These are phyloP conservation scores for Prunus mume DNA, from an alignment of 306 rosid species.

Conservation along the genomic window DNA sequence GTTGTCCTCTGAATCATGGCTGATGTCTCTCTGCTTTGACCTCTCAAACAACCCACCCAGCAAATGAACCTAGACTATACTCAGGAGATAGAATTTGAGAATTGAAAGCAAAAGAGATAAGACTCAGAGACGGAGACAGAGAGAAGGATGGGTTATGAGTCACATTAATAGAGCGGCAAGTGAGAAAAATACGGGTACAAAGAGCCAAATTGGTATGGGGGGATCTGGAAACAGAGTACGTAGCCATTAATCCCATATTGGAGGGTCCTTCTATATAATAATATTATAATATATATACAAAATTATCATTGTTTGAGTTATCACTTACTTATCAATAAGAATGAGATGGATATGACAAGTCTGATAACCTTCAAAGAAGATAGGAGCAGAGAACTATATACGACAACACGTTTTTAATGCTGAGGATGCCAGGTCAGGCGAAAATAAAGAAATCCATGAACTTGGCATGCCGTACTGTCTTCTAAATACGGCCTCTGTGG, in stretches of 20 bases:
- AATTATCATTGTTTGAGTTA: no score
- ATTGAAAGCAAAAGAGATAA: background rate
- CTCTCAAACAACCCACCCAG: background rate
- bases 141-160: background rate
- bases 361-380: background rate
- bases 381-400: background rate
- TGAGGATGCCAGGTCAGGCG: background rate
- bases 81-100: background rate
- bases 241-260: background rate
- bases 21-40: background rate
- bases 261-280: no score
- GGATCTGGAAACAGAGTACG: background rate
- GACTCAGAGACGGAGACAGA: background rate
- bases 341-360: background rate
- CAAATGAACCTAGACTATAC: background rate
- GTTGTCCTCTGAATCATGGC: slow-evolving; percentile 37
- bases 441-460: background rate
- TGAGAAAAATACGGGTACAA: background rate
- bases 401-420: background rate
- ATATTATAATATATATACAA: no score
- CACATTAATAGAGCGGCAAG: background rate
- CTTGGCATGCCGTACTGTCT: background rate
- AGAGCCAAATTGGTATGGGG: background rate
- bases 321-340: background rate
- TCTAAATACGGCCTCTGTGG: background rate